Percentiles rank a stretch among this genome's conserved stretches.
These are phyloP conservation scores for Fonsecaea erecta DNA, from an alignment of 2,329 filamentous ascomycete genomes.

Conservation along the genomic window DNA sequence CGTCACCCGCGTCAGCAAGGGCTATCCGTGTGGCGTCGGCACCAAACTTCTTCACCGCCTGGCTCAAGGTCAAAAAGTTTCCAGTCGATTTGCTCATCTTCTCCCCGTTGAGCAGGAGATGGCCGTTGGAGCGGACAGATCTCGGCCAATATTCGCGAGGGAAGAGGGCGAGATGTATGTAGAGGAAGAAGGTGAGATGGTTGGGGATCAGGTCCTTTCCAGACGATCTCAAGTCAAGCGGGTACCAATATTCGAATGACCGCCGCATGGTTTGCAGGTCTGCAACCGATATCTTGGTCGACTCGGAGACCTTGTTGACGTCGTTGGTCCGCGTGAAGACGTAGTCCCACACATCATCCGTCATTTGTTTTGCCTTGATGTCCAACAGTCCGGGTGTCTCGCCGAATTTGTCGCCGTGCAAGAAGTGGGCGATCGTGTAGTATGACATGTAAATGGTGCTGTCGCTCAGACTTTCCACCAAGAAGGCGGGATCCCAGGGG, in stretches of 20 bases:
- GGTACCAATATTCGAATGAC: slow-evolving; percentile 97
- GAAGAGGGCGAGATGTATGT: slow-evolving; percentile 91
- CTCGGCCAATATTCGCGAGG: slow-evolving; percentile 85
- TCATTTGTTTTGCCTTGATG: slow-evolving; percentile 83
- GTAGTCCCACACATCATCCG: slow-evolving; percentile 95
- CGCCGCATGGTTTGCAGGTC: slow-evolving; percentile 79
- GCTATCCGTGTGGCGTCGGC: slow-evolving; percentile 91
- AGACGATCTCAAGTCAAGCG: slow-evolving; percentile 82
- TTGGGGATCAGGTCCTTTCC: slow-evolving; percentile 94
- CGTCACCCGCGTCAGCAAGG: slow-evolving; percentile 91
- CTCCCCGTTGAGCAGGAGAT: slow-evolving; percentile 91
- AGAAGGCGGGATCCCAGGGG: slow-evolving; percentile 87
- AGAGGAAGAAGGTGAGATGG: slow-evolving; percentile 94
- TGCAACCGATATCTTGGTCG: slow-evolving; percentile 73
- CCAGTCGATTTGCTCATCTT: slow-evolving; percentile 99
- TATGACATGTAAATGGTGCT: slow-evolving; percentile 81
- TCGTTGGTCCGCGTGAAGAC: slow-evolving; percentile 79
- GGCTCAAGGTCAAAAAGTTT: slow-evolving; percentile 91
- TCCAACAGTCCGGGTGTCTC: slow-evolving; percentile 69
- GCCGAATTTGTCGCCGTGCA: slow-evolving; percentile 88
- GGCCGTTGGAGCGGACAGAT: slow-evolving; percentile 85
- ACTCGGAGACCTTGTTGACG: slow-evolving; percentile 65
- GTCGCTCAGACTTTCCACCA: slow-evolving; percentile 91
- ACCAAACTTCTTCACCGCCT: slow-evolving; percentile 88
- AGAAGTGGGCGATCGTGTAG: slow-evolving; percentile 64